Percentiles rank a stretch among this genome's conserved stretches.
Conservation (phyloP, 2,329 filamentous ascomycete species). For the Aurifilum marmelostoma region DNA sequence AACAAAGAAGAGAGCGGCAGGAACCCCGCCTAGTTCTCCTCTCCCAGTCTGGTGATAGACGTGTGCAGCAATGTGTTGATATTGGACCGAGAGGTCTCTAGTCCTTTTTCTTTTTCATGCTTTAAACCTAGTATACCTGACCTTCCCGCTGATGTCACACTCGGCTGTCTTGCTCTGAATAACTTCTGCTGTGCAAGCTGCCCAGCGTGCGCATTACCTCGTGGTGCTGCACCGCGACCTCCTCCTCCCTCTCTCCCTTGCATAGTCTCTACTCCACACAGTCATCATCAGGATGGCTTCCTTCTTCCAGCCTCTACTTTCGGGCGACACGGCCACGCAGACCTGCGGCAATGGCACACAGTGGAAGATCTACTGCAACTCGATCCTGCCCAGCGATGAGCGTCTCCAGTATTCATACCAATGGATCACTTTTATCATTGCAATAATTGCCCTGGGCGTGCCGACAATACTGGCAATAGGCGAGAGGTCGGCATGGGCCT, state of each 20-base stretch:
- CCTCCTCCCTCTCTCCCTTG: constrained; percentile 4
- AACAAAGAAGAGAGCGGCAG: constrained; percentile 15
- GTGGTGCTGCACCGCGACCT: constrained; percentile 12
- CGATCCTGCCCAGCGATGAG: constrained; percentile 31
- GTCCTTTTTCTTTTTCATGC: not conserved
- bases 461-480: constrained; percentile 30
- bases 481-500: constrained; percentile 8
- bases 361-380: constrained; percentile 39
- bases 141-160: constrained; percentile 22
- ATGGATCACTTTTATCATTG: constrained; percentile 35
- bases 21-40: not conserved
- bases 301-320: constrained; percentile 38
- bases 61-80: constrained; percentile 21
- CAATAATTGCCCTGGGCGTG: constrained; percentile 32
- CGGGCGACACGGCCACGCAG: constrained; percentile 35
- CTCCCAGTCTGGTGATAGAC: not conserved
- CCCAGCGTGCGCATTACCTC: constrained; percentile 21
- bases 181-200: constrained; percentile 18
- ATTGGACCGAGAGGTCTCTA: constrained; percentile 3
- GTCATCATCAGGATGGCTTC: constrained; percentile 37
- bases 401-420: constrained; percentile 36
- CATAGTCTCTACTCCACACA: not conserved
- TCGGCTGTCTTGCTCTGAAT: constrained; percentile 9
- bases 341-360: constrained; percentile 30
- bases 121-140: not conserved